These are phyloP conservation scores for Boletus tylopilopsis DNA, from an alignment of 768 basidiomycete genomes.

Conservation along the genomic window DNA sequence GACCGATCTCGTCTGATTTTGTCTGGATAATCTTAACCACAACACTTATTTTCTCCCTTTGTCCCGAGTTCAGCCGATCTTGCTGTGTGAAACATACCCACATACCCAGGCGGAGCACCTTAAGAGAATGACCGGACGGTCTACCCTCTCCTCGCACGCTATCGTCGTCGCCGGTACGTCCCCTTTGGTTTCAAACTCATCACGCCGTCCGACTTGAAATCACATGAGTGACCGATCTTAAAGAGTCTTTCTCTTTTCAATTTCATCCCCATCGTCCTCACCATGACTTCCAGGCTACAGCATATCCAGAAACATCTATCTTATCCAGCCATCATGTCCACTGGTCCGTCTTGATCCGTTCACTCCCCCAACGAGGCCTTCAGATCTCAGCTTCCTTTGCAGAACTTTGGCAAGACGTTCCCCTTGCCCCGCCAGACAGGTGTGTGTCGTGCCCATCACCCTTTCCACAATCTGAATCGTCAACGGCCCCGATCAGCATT, in stretches of 20 bases:
- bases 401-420: constrained; percentile 76
- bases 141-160: too few species aligned
- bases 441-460: constrained; percentile 34
- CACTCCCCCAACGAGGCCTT: not conserved
- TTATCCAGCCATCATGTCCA: constrained; percentile 42
- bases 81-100: too few species aligned
- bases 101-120: too few species aligned
- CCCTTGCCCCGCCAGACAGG: constrained; percentile 86
- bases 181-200: too few species aligned
- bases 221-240: too few species aligned
- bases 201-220: too few species aligned
- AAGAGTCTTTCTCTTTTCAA: not conserved
- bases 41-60: too few species aligned
- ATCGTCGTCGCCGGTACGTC: too few species aligned
- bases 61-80: constrained; percentile 1
- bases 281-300: constrained; percentile 56
- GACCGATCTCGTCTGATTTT: constrained; percentile 16
- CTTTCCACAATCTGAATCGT: constrained; percentile 1
- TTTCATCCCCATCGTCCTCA: constrained; percentile 1
- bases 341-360: constrained; percentile 41
- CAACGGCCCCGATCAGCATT: constrained; percentile 49
- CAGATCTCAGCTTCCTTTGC: constrained; percentile 4
- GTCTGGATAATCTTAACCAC: too few species aligned
- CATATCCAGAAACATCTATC: constrained; percentile 57
- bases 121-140: too few species aligned